Percentiles rank a stretch among this genome's conserved stretches.
These are phyloP conservation scores for Penstemon barbatus DNA, from an alignment of 257 asterid species.

Conservation along the genomic window DNA sequence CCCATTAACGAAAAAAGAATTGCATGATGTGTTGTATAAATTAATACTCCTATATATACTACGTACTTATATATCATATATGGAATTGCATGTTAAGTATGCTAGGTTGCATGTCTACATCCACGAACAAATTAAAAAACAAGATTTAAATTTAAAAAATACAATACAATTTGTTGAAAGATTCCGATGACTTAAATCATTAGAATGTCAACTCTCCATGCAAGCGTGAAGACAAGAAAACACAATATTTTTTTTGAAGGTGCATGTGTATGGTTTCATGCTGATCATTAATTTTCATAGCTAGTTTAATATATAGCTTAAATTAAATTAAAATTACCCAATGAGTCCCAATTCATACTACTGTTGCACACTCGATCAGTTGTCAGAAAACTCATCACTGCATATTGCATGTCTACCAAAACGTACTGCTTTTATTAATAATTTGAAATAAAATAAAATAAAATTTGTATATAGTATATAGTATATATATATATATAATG, in stretches of 20 bases:
- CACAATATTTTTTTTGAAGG: conserved; percentile 1
- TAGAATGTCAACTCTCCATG: conserved; percentile 57
- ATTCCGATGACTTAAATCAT: conserved; percentile 36
- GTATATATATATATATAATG: neutral
- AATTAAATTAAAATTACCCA: neutral
- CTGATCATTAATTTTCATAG: conserved; percentile 6
- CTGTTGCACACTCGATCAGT: conserved; percentile 1
- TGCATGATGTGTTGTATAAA: too few species aligned
- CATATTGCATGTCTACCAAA: too few species aligned
- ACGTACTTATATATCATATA: too few species aligned
- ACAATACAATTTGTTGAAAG: conserved; percentile 33
- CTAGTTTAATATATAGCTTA: neutral
- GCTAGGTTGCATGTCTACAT: conserved; percentile 54
- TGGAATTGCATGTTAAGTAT: neutral
- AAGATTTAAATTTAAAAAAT: conserved; percentile 1
- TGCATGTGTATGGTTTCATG: conserved; percentile 27
- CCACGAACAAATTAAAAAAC: conserved; percentile 15
- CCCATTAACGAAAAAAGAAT: too few species aligned
- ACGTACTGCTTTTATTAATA: too few species aligned
- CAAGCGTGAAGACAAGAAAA: conserved; percentile 46
- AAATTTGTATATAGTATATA: neutral
- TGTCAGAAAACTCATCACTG: conserved; percentile 2
- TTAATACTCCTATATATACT: too few species aligned
- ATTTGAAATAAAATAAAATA: too few species aligned
- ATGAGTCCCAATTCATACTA: conserved; percentile 24